Base-by-base conservation (phyloP, 2,329 filamentous ascomycete species). In the Hymenoscyphus occultus region DNA sequence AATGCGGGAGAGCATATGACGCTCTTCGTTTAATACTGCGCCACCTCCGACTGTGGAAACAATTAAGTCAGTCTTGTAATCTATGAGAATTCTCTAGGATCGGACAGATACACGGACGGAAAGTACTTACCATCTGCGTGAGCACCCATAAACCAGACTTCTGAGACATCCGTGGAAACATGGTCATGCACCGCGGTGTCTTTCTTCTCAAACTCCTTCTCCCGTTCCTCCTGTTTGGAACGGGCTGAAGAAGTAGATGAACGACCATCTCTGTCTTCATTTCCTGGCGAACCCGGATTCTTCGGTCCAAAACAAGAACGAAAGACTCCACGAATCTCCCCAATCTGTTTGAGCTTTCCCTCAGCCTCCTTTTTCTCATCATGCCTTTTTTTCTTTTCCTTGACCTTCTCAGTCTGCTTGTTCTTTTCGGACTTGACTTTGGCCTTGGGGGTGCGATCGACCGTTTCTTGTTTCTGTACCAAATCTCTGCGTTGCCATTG, bases 1-100 rank as follows among this genome's bases (percentile, higher is more conserved):
- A 14, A 81, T 81, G 2, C 77, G 77, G 3, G 78, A 76, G 9
- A 81, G 76, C 69, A 78, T 79, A 63, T 81, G 79, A 1, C 79
- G 75, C 51, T 72, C 73, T 40, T 76, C 75, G 65, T 81, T 80
- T 2, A 70, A 64, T 3, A 79, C 77, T 1, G 79, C 78, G 3
- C 80, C 79, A 1, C 79, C 79, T n/a, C 80, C 79, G 9, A 81
- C 74, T 35, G 35, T 35, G 35, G 35, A 35, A 35, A 35, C 9
- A 9, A 7, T 10, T 5, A 35, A 35, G 35, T 35, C 9, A 35
- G 35, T 4, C 2, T 4, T 35, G 5, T 1, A 35, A 35, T 35
- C 35, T 35, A 28, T 35, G 35, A 10, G 35, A 10, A 35, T 35
- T 35, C 32, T 35, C 9, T 5, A 35, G 35, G 4, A 35, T 7